phyloP scores from a whole-genome alignment of 1,284 basidiomycete species.

The Rhodotorula sp. region DNA sequence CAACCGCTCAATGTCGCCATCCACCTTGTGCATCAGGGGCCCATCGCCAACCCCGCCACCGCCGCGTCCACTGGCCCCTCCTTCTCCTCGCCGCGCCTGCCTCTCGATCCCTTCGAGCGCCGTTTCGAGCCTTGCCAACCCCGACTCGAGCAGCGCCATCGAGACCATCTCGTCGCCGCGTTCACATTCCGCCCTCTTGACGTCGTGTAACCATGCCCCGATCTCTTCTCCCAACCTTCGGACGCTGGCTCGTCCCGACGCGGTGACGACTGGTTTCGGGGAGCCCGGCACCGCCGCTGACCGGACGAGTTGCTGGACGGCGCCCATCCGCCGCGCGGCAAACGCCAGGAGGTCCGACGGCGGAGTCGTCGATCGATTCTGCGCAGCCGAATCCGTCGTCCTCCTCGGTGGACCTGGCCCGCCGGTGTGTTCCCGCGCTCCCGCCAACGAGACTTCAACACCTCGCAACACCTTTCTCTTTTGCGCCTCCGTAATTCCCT shows the following conservation, averaged over 20 bases:
- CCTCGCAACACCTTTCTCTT: too few relatives aligned
- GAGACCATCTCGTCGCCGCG: constrained; percentile 17
- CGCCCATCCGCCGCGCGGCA: constrained; percentile 15
- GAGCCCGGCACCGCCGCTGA: neutral
- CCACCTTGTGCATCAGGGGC: constrained; percentile 14
- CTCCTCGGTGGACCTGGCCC: too few relatives aligned
- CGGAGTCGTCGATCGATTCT: neutral
- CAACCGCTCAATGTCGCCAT: constrained; percentile 18
- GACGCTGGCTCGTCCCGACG: too few relatives aligned
- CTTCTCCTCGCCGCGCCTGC: neutral
- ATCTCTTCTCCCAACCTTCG: neutral
- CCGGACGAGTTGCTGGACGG: neutral
- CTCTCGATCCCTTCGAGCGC: neutral
- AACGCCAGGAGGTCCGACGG: constrained; percentile 15
- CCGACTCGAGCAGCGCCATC: constrained; percentile 25
- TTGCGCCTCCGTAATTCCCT: too few relatives aligned
- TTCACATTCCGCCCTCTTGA: constrained; percentile 9
- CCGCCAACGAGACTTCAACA: too few relatives aligned
- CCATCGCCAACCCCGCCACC: neutral
- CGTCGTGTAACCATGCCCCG: neutral
- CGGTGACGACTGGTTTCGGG: neutral
- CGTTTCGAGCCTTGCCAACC: constrained; percentile 3
- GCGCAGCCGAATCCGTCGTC: too few relatives aligned
- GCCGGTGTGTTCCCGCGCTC: too few relatives aligned
- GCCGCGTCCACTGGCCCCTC: neutral